A percentile compares a stretch with the other conserved stretches of the same genome.
Conservation (phyloP, 345 rosid genomes). For the Ceriops zippeliana region DNA sequence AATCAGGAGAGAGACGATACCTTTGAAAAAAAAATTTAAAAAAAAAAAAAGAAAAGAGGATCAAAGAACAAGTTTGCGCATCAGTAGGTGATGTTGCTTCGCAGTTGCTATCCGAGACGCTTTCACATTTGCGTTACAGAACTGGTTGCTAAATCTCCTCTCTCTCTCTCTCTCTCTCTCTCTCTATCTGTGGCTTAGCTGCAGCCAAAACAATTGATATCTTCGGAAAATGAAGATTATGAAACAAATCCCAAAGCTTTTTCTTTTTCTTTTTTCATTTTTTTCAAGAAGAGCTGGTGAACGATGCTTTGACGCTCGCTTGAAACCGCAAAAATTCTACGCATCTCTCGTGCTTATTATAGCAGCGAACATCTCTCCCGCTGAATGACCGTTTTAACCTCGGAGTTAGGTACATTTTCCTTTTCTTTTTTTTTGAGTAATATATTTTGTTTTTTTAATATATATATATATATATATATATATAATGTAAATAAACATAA, state of each 20-base stretch:
- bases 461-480: background rate
- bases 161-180: background rate
- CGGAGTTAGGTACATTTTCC: background rate
- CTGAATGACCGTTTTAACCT: background rate
- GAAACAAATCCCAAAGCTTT: constrained; percentile 4
- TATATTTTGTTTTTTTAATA: background rate
- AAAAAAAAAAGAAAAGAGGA: background rate
- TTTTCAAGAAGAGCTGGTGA: background rate
- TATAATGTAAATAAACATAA: too few relatives aligned
- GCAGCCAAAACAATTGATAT: background rate
- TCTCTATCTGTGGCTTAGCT: background rate
- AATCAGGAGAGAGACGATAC: background rate
- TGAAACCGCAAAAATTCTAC: too few relatives aligned
- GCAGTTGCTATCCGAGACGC: background rate
- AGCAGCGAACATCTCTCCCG: too few relatives aligned
- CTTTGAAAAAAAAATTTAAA: background rate
- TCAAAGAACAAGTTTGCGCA: background rate
- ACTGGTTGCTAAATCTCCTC: background rate
- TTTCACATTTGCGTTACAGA: background rate
- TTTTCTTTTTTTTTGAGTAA: background rate
- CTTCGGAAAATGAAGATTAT: constrained; percentile 8
- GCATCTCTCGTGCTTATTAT: too few relatives aligned
- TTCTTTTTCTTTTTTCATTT: too few relatives aligned
- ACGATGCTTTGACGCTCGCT: too few relatives aligned
- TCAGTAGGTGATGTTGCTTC: background rate